Evolutionary conservation across 371 early-diverging fungal species (phyloP).

Genomic region (Aphelidium insulamus): DNA sequence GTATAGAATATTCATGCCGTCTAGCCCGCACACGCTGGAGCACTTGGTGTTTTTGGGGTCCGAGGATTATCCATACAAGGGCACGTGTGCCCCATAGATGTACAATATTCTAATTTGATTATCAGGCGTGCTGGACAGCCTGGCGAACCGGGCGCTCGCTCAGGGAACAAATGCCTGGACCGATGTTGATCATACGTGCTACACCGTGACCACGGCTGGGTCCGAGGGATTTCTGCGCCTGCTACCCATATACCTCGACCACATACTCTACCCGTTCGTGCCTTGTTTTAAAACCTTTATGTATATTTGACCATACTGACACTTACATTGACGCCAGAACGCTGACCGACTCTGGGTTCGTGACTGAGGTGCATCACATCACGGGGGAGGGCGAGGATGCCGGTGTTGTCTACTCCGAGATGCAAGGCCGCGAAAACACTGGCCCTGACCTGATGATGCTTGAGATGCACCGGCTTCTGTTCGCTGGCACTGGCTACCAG

Average conservation of each 20-base stretch:
- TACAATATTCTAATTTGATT: neutral
- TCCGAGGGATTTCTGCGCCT: conserved; percentile 36
- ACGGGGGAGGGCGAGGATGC: conserved; percentile 27
- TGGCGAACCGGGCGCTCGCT: conserved; percentile 40
- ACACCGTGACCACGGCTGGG: conserved; percentile 39
- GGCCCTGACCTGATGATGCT: neutral
- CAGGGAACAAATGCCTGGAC: conserved; percentile 48
- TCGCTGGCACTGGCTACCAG: conserved; percentile 36
- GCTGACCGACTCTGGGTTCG: conserved; percentile 31
- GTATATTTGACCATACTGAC: too few relatives aligned
- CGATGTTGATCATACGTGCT: conserved; percentile 28
- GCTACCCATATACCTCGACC: too few relatives aligned
- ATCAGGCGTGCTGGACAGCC: conserved; percentile 33
- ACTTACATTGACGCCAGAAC: too few relatives aligned
- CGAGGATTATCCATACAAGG: conserved; percentile 41
- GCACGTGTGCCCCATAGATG: conserved; percentile 1
- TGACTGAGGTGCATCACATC: conserved; percentile 36
- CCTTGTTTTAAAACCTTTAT: too few relatives aligned
- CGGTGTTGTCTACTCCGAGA: conserved; percentile 17
- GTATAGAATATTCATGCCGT: neutral
- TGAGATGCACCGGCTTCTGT: conserved; percentile 28
- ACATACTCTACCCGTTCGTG: too few relatives aligned
- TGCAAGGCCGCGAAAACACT: conserved; percentile 18
- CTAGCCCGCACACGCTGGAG: conserved; percentile 32
- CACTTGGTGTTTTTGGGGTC: conserved; percentile 45